Percentiles rank a stretch among this genome's conserved stretches.
Evolutionary conservation across 2,329 filamentous ascomycete genomes (phyloP).

Genomic region (Neofusicoccum laricinum): DNA sequence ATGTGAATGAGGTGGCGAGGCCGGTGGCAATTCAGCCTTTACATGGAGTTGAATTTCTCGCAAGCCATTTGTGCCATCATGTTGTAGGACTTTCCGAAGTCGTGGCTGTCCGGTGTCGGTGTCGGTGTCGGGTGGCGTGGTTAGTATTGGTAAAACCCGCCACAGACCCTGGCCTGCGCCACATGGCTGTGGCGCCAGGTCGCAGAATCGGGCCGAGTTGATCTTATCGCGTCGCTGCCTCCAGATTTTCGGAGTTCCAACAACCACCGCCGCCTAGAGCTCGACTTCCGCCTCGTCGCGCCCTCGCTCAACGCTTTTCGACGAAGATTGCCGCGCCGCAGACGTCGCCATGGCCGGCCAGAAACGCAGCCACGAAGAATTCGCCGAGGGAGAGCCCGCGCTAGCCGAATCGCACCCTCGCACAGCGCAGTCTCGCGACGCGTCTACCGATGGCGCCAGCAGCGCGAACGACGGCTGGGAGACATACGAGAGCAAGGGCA

Average conservation of each 20-base stretch:
- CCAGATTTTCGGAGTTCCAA: constrained; percentile 11
- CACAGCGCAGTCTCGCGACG: not conserved
- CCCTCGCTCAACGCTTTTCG: not conserved
- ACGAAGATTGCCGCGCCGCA: not conserved
- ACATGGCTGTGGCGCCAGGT: not conserved
- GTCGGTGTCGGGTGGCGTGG: no score
- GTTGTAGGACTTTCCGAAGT: no score
- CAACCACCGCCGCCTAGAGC: not conserved
- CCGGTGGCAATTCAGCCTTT: no score
- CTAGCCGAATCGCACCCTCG: not conserved
- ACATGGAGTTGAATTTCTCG: no score
- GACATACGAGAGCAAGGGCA: constrained; percentile 21
- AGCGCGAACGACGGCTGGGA: constrained; percentile 26
- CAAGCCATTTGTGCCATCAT: no score
- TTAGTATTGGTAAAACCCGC: no score
- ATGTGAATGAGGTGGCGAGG: no score
- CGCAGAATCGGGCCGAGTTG: not conserved
- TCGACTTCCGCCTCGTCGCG: not conserved
- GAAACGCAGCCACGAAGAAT: constrained; percentile 14
- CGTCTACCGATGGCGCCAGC: not conserved
- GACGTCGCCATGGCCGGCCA: constrained; percentile 3
- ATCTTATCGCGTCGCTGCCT: constrained; percentile 4
- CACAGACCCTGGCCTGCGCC: not conserved
- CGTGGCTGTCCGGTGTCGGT: no score
- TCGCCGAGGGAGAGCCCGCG: not conserved